phyloP scores from a whole-genome alignment of 2,329 filamentous ascomycete genomes.

The Epicoccum nigrum region DNA sequence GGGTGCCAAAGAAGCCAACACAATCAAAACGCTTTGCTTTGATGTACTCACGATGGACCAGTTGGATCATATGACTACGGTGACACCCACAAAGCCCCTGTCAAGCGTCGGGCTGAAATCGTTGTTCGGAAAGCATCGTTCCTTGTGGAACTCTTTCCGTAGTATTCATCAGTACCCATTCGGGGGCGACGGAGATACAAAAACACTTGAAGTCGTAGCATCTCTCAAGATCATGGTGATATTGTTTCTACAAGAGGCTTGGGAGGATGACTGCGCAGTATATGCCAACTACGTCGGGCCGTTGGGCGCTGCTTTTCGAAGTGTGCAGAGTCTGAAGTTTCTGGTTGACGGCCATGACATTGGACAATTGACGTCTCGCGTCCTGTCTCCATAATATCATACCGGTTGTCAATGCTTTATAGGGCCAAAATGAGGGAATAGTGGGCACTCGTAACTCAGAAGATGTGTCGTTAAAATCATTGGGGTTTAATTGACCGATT shows the following conservation, averaged over 20 bases:
- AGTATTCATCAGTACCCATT: conserved; percentile 11
- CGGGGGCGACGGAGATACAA: background rate
- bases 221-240: conserved; percentile 13
- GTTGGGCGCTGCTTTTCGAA: conserved; percentile 4
- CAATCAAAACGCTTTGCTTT: conserved; percentile 1
- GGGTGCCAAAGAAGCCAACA: background rate
- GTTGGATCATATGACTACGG: background rate
- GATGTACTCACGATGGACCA: background rate
- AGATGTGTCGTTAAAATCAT: no score
- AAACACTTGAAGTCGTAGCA: background rate
- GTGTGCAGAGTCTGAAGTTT: conserved; percentile 5
- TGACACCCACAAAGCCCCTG: background rate
- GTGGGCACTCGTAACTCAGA: no score
- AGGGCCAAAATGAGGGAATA: no score
- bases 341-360: conserved; percentile 4
- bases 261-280: conserved; percentile 10
- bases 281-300: conserved; percentile 10
- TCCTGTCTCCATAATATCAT: background rate
- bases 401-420: background rate
- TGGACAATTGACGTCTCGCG: conserved; percentile 2
- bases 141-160: conserved; percentile 12
- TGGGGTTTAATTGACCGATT: no score
- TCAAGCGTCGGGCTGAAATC: conserved; percentile 1
- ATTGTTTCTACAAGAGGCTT: conserved; percentile 9
- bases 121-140: conserved; percentile 15